Base-by-base conservation (phyloP, 2,329 filamentous ascomycete species). In the Penicillium sp. region DNA sequence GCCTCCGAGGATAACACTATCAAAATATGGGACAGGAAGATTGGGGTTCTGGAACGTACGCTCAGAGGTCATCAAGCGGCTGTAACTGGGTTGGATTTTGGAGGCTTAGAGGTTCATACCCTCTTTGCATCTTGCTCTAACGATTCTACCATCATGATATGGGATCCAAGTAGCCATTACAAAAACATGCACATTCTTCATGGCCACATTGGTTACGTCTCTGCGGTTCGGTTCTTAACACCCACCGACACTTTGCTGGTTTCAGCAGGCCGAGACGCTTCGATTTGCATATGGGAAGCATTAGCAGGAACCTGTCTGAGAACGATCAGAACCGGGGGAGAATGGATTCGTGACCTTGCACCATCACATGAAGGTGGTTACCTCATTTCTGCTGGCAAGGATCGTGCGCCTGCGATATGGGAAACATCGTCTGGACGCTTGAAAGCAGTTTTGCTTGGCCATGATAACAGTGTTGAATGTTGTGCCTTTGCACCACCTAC, bases 21-120 rank as follows among this genome's bases (percentile, higher is more conserved):
- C 69, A 94, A 94, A 66, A 90, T 94, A 46, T 94, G 90, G 90
- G 90, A 94, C 66, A 94, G 89, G 86, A 90, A 94, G 64, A 75
- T 91, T 30, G 90, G 90, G 46, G 90, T 94, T 71, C 78, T 93
- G 5, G 90, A 94, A 70, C 79, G 85, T 54, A 94, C 90, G 0
- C 81, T 94, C 49, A 94, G 94, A 67, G 89, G 89, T 1, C 90
- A 94, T 66, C 93, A 89, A 6, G 90, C 87, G 65, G 84, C 88
- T 2, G 89, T 94, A 1, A 74, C 91, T 27, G 89, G 91, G 66
- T 82, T 93, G 32, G 90, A 94, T 67, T 95, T 87, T 72, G 90
- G 90, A 23, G 89, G 89, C 0, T 89, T 89, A 1, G 78, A 86
- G 64, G 87, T 88, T 30, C 85, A 84, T 23, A 89, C 85, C 2